Evolutionary conservation across 2,329 filamentous ascomycete species (phyloP).

Genomic region (Trichoderma sp.): DNA sequence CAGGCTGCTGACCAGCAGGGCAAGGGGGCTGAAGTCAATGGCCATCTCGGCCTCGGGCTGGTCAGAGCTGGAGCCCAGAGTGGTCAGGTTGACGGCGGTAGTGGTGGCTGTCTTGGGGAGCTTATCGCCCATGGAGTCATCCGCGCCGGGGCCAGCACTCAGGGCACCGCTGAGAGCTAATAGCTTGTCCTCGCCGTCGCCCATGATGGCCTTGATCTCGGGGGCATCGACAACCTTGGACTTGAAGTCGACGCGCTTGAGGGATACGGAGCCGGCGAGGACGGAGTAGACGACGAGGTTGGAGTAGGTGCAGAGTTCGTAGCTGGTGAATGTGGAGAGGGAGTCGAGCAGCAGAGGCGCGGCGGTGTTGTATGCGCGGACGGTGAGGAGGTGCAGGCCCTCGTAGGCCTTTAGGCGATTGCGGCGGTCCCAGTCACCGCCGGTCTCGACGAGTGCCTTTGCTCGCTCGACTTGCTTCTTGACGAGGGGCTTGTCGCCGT

Average conservation of each 20-base stretch:
- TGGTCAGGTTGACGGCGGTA: constrained; percentile 86
- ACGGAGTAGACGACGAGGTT: constrained; percentile 94
- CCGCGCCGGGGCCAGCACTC: constrained; percentile 79
- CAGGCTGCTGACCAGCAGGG: constrained; percentile 84
- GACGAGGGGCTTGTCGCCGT: constrained; percentile 86
- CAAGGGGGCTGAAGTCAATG: constrained; percentile 86
- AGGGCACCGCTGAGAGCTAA: constrained; percentile 78
- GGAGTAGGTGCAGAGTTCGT: constrained; percentile 97
- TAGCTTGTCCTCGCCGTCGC: constrained; percentile 85
- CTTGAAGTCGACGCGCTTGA: constrained; percentile 98
- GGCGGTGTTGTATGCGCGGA: constrained; percentile 86
- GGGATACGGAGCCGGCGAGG: constrained; percentile 87
- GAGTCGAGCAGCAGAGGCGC: constrained; percentile 95
- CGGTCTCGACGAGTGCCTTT: constrained; percentile 86
- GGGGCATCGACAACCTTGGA: constrained; percentile 97
- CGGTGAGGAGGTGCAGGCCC: constrained; percentile 87
- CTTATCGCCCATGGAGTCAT: constrained; percentile 71
- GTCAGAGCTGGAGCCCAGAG: constrained; percentile 71
- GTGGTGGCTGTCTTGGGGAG: constrained; percentile 51
- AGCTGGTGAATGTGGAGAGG: constrained; percentile 96
- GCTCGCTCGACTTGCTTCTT: constrained; percentile 94
- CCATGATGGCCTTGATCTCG: constrained; percentile 96
- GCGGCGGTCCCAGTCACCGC: constrained; percentile 97
- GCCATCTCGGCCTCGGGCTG: constrained; percentile 78
- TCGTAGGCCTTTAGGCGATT: constrained; percentile 99